Conservation (phyloP, 1,139 yeast genomes). For the Diutina sp. region DNA sequence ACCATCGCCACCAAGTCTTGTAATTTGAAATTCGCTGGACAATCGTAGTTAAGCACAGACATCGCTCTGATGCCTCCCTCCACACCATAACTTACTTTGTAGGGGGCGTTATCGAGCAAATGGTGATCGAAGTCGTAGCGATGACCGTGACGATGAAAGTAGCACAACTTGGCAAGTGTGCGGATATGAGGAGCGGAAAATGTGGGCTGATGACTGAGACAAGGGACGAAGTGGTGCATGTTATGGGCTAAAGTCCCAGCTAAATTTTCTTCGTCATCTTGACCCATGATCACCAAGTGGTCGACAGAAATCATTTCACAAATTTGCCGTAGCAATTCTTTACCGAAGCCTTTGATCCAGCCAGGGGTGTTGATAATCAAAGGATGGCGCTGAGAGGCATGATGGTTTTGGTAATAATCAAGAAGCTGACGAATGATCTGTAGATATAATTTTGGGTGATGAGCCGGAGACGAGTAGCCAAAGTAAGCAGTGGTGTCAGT, state of each 20-base stretch:
- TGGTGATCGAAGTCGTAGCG: background rate
- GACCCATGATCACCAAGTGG: background rate
- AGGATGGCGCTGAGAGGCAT: background rate
- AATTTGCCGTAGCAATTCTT: background rate
- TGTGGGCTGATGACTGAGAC: background rate
- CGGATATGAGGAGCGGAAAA: background rate
- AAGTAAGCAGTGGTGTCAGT: background rate
- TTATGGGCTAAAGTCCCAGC: background rate
- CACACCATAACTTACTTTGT: background rate
- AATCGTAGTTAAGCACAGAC: background rate
- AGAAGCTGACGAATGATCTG: background rate
- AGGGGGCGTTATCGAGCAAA: background rate
- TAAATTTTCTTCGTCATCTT: background rate
- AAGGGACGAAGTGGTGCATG: background rate
- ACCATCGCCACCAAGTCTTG: background rate
- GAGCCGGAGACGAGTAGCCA: background rate
- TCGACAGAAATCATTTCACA: background rate
- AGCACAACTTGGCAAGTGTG: background rate
- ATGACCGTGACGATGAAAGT: background rate
- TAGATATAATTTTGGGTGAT: background rate
- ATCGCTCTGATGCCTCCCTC: background rate
- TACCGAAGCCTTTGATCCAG: background rate
- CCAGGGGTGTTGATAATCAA: slow-evolving; percentile 1
- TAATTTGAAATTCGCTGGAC: background rate
- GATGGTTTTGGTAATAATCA: background rate